Conservation (phyloP, 768 basidiomycete genomes). For the Podaxis sp. region DNA sequence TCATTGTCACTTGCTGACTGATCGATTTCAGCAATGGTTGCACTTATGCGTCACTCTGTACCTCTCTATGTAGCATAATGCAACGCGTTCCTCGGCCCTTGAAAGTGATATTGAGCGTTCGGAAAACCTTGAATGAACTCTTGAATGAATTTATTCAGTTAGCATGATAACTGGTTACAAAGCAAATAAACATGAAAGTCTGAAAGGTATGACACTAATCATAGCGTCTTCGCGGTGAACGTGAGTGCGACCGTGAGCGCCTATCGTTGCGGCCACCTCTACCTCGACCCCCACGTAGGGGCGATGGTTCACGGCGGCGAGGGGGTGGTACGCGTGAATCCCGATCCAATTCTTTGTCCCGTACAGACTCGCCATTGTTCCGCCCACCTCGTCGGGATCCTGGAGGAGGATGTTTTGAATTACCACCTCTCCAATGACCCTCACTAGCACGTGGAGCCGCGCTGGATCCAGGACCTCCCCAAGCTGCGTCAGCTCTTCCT, state of each 20-base stretch:
- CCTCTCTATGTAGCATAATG: constrained; percentile 11
- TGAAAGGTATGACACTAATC: not conserved
- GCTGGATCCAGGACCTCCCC: constrained; percentile 32
- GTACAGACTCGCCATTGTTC: constrained; percentile 30
- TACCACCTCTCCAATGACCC: constrained; percentile 73
- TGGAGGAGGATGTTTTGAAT: constrained; percentile 46
- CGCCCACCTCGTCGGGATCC: constrained; percentile 46
- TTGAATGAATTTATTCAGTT: not conserved
- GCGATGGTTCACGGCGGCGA: constrained; percentile 42
- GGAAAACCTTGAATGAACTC: not conserved
- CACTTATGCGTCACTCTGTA: constrained; percentile 9
- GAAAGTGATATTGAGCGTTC: not conserved
- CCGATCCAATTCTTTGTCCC: constrained; percentile 32
- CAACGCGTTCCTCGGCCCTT: not conserved
- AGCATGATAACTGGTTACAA: not conserved
- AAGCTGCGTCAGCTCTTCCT: constrained; percentile 16
- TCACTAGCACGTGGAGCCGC: constrained; percentile 43
- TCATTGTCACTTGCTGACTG: constrained; percentile 15
- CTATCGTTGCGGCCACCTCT: constrained; percentile 36
- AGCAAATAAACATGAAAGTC: not conserved
- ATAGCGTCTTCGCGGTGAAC: constrained; percentile 20
- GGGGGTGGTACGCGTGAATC: constrained; percentile 46
- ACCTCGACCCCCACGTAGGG: constrained; percentile 40
- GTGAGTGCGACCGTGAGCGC: constrained; percentile 39
- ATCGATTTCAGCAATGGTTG: constrained; percentile 4